phyloP scores from a whole-genome alignment of 768 basidiomycete genomes.

The Lentinula edodes region DNA sequence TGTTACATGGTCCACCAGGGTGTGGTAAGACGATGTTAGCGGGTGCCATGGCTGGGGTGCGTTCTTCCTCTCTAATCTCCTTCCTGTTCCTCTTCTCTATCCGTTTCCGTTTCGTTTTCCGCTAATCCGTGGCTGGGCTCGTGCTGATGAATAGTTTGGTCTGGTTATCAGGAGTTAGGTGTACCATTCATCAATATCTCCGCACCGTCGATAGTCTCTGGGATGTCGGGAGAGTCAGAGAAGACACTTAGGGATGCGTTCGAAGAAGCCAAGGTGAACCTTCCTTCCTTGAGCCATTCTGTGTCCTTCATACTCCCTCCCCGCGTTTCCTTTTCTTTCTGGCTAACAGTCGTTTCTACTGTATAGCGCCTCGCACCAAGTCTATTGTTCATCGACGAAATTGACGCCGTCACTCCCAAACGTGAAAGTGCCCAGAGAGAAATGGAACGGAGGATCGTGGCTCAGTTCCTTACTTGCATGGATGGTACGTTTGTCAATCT shows the following conservation, averaged over 20 bases:
- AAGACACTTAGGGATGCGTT: slow-evolving; percentile 95
- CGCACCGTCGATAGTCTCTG: slow-evolving; percentile 92
- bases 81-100: too few species aligned
- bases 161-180: slow-evolving; percentile 66
- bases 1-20: slow-evolving; percentile 93
- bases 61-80: background rate
- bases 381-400: slow-evolving; percentile 94
- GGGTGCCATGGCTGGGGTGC: slow-evolving; percentile 90
- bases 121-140: too few species aligned
- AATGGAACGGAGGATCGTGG: slow-evolving; percentile 97
- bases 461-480: slow-evolving; percentile 97
- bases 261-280: slow-evolving; percentile 86
- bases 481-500: slow-evolving; percentile 55
- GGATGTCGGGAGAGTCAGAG: slow-evolving; percentile 98
- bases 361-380: slow-evolving; percentile 82
- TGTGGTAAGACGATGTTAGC: slow-evolving; percentile 96
- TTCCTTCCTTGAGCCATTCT: background rate
- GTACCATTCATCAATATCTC: slow-evolving; percentile 93
- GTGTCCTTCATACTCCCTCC: background rate
- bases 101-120: too few species aligned
- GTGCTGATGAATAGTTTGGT: background rate
- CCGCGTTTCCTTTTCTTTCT: background rate
- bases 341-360: too few species aligned
- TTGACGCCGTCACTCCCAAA: slow-evolving; percentile 96
- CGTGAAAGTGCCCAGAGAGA: slow-evolving; percentile 96